These are phyloP conservation scores for Tolypocladium tropicale DNA, from an alignment of 2,329 filamentous ascomycete species.

Conservation along the genomic window DNA sequence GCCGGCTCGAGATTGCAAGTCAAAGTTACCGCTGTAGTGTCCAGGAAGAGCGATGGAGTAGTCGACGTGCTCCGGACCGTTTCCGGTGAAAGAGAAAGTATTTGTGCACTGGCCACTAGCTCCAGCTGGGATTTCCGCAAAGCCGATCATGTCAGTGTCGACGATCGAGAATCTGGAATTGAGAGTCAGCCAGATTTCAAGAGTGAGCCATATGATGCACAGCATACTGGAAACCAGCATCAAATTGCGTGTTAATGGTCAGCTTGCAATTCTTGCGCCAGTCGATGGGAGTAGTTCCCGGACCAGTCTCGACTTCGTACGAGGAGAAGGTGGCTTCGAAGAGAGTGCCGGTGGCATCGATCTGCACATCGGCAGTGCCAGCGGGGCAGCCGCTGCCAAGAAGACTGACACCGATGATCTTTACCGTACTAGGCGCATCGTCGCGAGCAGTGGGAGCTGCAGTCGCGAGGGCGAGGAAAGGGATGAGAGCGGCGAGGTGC, in stretches of 20 bases:
- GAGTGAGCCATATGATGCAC: neutral
- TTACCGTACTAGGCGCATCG: constrained; percentile 5
- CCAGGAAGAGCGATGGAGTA: constrained; percentile 9
- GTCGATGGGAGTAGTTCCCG: constrained; percentile 9
- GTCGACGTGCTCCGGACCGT: constrained; percentile 9
- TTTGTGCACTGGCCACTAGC: constrained; percentile 12
- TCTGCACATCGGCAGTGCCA: constrained; percentile 12
- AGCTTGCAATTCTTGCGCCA: constrained; percentile 18
- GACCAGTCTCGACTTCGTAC: constrained; percentile 14
- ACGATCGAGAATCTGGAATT: constrained; percentile 13
- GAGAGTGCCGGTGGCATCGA: constrained; percentile 12
- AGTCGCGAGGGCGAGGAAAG: constrained; percentile 3
- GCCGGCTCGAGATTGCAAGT: constrained; percentile 9
- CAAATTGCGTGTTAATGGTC: constrained; percentile 14
- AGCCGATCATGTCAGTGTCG: constrained; percentile 15
- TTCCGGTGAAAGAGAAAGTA: constrained; percentile 16
- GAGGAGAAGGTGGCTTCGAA: constrained; percentile 16
- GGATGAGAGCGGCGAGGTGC: neutral
- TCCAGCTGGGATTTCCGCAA: constrained; percentile 13
- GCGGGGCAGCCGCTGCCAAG: constrained; percentile 15
- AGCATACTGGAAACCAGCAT: constrained; percentile 13
- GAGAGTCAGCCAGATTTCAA: neutral
- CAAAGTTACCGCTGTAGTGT: constrained; percentile 11
- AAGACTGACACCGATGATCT: constrained; percentile 10
- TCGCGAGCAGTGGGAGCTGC: neutral